phyloP scores from a whole-genome alignment of 257 asterid species.

The Solanum rostratum region DNA sequence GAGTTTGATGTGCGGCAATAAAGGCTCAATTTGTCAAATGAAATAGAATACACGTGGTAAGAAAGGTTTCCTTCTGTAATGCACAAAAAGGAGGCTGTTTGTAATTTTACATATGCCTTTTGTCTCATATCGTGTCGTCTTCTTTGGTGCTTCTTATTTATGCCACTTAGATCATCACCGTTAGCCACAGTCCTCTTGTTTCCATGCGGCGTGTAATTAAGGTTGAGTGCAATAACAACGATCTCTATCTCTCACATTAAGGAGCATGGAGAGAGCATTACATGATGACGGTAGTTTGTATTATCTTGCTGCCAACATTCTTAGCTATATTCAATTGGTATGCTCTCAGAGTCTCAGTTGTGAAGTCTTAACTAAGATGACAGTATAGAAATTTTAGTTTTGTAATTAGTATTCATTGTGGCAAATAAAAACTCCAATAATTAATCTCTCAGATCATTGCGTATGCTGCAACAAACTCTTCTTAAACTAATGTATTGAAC shows the following conservation, averaged over 20 bases:
- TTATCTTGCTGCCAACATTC: neutral
- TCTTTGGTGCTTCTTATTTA: neutral
- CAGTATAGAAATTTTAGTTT: neutral
- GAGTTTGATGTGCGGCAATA: constrained; percentile 29
- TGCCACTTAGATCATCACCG: neutral
- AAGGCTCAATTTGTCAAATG: neutral
- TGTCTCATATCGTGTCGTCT: neutral
- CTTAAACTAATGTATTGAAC: neutral
- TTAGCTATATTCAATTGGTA: neutral
- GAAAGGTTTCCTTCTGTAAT: neutral
- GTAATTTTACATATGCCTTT: neutral
- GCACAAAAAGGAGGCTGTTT: neutral
- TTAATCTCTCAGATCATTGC: neutral
- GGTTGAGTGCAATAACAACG: neutral
- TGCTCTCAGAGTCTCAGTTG: neutral
- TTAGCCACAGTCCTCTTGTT: neutral
- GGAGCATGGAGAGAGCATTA: neutral
- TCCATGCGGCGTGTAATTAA: neutral
- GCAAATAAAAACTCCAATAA: neutral
- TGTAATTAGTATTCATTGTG: neutral
- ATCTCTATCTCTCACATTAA: neutral
- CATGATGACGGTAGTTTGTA: neutral
- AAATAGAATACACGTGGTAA: constrained; percentile 3
- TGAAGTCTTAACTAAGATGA: neutral
- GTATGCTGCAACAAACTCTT: neutral